Percentiles rank a stretch among this genome's conserved stretches.
Evolutionary conservation across 257 asterid species (phyloP).

Genomic region (Petunia secreta): DNA sequence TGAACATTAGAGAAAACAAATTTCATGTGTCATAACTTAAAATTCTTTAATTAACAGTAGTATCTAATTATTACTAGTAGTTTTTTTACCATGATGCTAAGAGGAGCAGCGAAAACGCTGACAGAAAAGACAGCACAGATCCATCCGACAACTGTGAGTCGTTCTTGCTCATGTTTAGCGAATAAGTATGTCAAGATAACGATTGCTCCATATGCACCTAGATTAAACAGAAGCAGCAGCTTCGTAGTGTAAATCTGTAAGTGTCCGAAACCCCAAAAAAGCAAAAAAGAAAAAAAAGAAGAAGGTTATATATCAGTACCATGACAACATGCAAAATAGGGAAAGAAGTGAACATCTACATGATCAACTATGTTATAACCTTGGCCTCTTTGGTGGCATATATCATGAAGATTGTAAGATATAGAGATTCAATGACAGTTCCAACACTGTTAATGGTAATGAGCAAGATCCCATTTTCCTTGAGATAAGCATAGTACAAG

Average conservation of each 20-base stretch:
- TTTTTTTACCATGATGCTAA: conserved; percentile 66
- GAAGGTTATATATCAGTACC: too few species aligned
- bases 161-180: background rate
- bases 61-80: background rate
- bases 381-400: conserved; percentile 63
- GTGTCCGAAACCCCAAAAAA: background rate
- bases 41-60: too few species aligned
- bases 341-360: too few species aligned
- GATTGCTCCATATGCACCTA: conserved; percentile 41
- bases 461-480: conserved; percentile 43
- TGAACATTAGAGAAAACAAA: background rate
- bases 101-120: conserved; percentile 76
- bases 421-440: conserved; percentile 38
- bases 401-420: conserved; percentile 54
- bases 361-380: conserved; percentile 33
- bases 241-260: conserved; percentile 51
- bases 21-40: too few species aligned
- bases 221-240: conserved; percentile 55
- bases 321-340: too few species aligned
- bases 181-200: conserved; percentile 38
- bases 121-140: conserved; percentile 75
- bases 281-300: too few species aligned
- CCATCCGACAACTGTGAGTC: conserved; percentile 71
- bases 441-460: conserved; percentile 66
- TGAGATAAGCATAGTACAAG: conserved; percentile 68